phyloP scores from a whole-genome alignment of 306 rosid genomes.

The Quercus aquifolioides region DNA sequence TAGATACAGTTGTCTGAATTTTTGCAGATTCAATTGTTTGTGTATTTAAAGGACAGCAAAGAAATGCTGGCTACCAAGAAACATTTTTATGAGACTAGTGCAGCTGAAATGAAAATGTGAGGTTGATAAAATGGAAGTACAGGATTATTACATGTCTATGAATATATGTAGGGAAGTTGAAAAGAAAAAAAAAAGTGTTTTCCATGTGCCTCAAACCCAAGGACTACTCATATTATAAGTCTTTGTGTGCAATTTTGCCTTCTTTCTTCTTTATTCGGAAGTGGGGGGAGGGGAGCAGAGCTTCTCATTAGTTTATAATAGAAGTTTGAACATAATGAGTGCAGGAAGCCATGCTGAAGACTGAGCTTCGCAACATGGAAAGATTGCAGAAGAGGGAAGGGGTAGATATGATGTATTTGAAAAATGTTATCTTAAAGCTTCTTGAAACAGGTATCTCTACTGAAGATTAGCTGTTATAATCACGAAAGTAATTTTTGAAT shows the following conservation, averaged over 20 bases:
- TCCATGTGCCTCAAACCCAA: no score
- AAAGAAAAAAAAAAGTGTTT: neutral
- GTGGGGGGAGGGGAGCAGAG: neutral
- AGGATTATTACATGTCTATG: no score
- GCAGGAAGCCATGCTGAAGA: conserved; percentile 76
- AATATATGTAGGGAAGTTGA: no score
- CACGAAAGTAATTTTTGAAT: neutral
- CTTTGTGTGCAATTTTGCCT: neutral
- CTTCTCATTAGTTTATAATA: neutral
- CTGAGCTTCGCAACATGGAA: conserved; percentile 76
- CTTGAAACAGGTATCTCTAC: conserved; percentile 78
- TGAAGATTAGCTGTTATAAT: neutral
- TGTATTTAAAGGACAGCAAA: neutral
- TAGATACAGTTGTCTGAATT: conserved; percentile 38
- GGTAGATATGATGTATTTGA: conserved; percentile 88
- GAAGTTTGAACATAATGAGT: conserved; percentile 23
- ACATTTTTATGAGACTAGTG: neutral
- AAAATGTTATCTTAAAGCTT: conserved; percentile 90
- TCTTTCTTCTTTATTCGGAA: neutral
- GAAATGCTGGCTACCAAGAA: neutral
- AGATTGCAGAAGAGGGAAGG: conserved; percentile 90
- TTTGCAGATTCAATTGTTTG: conserved; percentile 9
- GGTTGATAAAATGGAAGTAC: no score
- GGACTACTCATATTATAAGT: neutral
- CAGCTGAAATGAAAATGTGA: neutral